Base-by-base conservation (phyloP, 768 basidiomycete genomes). In the Termitomyces sp. region DNA sequence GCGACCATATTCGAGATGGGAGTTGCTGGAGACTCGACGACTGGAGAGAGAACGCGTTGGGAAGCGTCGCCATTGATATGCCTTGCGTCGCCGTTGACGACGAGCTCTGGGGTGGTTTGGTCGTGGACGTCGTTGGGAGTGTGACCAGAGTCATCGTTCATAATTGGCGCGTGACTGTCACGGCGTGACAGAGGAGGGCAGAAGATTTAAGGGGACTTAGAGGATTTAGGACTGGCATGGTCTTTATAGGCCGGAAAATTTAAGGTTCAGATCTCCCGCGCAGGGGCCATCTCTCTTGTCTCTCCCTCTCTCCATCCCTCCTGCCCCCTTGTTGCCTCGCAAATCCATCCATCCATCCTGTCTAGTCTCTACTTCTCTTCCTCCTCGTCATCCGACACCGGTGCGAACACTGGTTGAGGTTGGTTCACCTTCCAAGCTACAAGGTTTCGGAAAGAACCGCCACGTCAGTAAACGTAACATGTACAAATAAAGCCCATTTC, bases 401-500 rank as follows among this genome's bases (percentile, higher is more conserved):
- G 74, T 49, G 85, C 82, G 68, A 95, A 95, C 57, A 96, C 89
- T 0, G 93, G 83, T 69, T 85, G 84, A 54, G 94, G 92, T 68
- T 95, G 92, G 72, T 87, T 94, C 65, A 76, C 71, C 72, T 78
- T 82, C 92, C 93, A 94, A 40, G 93, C 92, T 94, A 70, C 64
- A 78, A 75, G 71, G 73, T 75, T 74, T 74, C 78, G 77, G 74
- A 70, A 73, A 76, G 69, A 74, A 75, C 76, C 75, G 83, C 79
- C 82, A 85, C 83, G 83, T 86, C 82, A 85, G 81, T 64, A 73
- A 76, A 69, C 70, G 76, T 70, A 83, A 72, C 64, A 73, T 62
- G 68, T 62, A 64, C 70, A 80, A 71, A 76, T 53, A 72, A 54
- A 64, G 63, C 69, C 58, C 44, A 8, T 45, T 59, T 62, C 52